Evolutionary conservation across 768 basidiomycete species (phyloP).

Genomic region (Xerocomus spinulosus): DNA sequence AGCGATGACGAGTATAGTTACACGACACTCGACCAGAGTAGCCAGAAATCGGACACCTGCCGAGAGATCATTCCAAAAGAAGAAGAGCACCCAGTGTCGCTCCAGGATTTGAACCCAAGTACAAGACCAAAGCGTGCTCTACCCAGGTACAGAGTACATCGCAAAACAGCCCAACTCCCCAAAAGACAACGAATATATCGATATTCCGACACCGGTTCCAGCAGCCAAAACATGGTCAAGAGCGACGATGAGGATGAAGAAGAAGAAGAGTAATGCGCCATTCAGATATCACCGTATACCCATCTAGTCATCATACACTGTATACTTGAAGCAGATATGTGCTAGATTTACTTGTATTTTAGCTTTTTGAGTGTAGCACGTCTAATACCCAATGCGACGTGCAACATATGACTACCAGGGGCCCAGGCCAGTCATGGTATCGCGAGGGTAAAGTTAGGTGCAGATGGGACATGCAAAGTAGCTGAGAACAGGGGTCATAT

Average conservation of each 20-base stretch:
- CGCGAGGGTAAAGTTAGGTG: too few relatives aligned
- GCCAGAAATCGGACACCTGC: conserved; percentile 10
- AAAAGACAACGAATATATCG: conserved; percentile 27
- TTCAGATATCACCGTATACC: neutral
- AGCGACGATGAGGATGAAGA: conserved; percentile 17
- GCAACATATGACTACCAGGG: too few relatives aligned
- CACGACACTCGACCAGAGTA: conserved; percentile 1
- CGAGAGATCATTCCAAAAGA: conserved; percentile 18
- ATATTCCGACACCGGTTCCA: conserved; percentile 14
- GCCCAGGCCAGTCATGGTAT: too few relatives aligned
- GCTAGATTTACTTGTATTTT: conserved; percentile 10
- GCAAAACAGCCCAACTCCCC: neutral
- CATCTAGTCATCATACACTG: too few relatives aligned
- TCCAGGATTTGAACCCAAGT: conserved; percentile 7
- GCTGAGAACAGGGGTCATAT: too few relatives aligned
- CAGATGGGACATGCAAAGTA: too few relatives aligned
- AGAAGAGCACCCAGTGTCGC: conserved; percentile 17
- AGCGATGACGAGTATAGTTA: conserved; percentile 8
- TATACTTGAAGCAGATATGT: too few relatives aligned
- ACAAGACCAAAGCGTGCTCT: conserved; percentile 27
- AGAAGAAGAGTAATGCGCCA: neutral
- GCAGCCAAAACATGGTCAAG: conserved; percentile 10
- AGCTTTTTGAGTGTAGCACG: neutral
- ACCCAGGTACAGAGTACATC: conserved; percentile 17
- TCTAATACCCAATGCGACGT: neutral